These are phyloP conservation scores for Aspergillus homomorphus DNA, from an alignment of 495 filamentous ascomycete genomes.

Conservation along the genomic window DNA sequence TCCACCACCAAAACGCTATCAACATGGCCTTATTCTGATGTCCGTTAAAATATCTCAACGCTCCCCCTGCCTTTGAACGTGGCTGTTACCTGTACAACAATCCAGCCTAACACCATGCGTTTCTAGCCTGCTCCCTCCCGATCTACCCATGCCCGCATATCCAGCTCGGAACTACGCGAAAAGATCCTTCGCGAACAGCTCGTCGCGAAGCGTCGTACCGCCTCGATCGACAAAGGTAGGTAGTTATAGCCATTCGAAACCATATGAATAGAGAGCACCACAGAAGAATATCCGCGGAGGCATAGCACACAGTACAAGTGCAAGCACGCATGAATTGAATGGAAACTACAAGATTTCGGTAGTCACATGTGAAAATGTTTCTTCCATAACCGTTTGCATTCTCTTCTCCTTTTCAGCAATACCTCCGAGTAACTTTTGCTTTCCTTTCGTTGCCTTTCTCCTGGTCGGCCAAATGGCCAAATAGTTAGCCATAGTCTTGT, in stretches of 20 bases:
- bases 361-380: too few species aligned
- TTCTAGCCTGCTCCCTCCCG: constrained; percentile 6
- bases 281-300: too few species aligned
- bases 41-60: neutral
- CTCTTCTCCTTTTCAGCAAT: too few species aligned
- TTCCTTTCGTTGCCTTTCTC: too few species aligned
- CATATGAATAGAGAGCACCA: constrained; percentile 1
- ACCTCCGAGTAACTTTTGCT: too few species aligned
- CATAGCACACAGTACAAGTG: too few species aligned
- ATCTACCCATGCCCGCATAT: constrained; percentile 20
- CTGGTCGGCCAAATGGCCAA: too few species aligned
- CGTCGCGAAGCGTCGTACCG: constrained; percentile 46
- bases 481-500: too few species aligned
- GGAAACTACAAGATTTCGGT: too few species aligned
- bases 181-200: constrained; percentile 65
- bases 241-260: constrained; percentile 9
- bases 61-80: neutral
- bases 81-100: neutral
- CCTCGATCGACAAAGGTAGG: constrained; percentile 29
- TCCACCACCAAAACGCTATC: neutral
- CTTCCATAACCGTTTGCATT: too few species aligned
- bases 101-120: constrained; percentile 15
- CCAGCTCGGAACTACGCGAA: constrained; percentile 59
- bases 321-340: too few species aligned
- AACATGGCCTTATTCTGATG: constrained; percentile 3